Base-by-base conservation (phyloP, 768 basidiomycete species). In the Amylocystis lapponica region DNA sequence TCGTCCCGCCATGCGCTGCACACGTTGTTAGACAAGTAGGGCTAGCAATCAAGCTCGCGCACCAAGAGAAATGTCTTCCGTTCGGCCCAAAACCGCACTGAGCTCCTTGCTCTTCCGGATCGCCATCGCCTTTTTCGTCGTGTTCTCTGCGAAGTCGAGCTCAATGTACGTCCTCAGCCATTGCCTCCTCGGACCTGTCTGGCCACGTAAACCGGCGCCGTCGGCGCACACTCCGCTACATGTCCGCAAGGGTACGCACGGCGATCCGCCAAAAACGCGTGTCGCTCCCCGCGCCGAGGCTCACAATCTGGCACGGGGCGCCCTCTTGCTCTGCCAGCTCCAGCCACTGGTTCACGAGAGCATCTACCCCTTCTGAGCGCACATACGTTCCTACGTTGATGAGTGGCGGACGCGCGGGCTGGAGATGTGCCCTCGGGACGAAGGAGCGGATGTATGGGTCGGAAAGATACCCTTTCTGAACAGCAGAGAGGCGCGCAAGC, bases 351-450 rank as follows among this genome's bases (percentile, higher is more conserved):
- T 78, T 64, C 1, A 94, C 79, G 11, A 95, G 76, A 29, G 65
- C 63, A 54, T 96, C 96, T 27, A 98, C 78, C 5, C 80, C 88
- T 42, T 75, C 69, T 0, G 87, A 81, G 45, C 95, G 78, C 45
- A 95, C 79, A 53, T 86, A 88, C 1, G 96, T 99, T 14, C 96
- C 96, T 32, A 95, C 72, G 61, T 98, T 98, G 70, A 98, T 98
- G 54, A 98, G 64, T 0, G 94, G 95, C 2, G 93, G 83, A 1
- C 85, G 73, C 3, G 62, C 43, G 2, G 75, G 71, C 40, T 76
- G 72, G 32, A 80, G 65, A 54, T 81, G 79, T 2, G 83, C 70
- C 7, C 59, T 75, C 27, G 82, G 78, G 37, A 93, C 75, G 43
- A 97, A 70, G 39, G 72, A 57, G 5, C 67, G 63, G 42, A 89